Conservation (phyloP, 2,329 filamentous ascomycete species). For the Phyllosticta citribraziliensis region DNA sequence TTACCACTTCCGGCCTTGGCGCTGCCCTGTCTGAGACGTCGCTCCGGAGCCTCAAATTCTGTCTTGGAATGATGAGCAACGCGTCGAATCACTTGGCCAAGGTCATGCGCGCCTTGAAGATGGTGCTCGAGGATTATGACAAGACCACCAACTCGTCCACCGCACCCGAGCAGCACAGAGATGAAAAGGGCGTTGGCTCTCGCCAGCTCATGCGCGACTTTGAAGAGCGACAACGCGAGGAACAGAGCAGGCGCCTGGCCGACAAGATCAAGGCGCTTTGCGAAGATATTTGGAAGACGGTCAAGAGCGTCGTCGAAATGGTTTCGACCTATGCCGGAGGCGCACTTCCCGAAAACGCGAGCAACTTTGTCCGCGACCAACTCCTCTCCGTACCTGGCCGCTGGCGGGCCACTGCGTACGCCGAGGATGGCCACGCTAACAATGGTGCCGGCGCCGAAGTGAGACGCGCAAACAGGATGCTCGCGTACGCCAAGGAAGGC, state of each 20-base stretch:
- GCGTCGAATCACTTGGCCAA: conserved; percentile 73
- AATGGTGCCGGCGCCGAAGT: conserved; percentile 33
- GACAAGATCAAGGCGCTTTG: conserved; percentile 62
- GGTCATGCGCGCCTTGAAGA: conserved; percentile 63
- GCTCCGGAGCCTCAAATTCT: conserved; percentile 73
- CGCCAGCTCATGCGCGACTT: conserved; percentile 9
- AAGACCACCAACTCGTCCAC: conserved; percentile 25
- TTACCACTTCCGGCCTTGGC: conserved; percentile 82
- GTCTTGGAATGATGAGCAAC: conserved; percentile 67
- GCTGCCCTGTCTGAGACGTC: conserved; percentile 88
- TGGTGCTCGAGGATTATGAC: conserved; percentile 74
- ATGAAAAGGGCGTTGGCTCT: conserved; percentile 15
- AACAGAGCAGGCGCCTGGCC: conserved; percentile 49
- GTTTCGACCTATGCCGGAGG: conserved; percentile 89
- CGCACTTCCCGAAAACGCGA: conserved; percentile 79
- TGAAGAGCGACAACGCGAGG: conserved; percentile 2
- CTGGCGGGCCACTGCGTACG: conserved; percentile 49
- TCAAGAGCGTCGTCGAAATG: conserved; percentile 72
- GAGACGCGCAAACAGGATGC: conserved; percentile 59
- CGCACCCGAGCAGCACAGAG: conserved; percentile 13
- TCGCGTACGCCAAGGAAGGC: conserved; percentile 81
- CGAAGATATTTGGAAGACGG: conserved; percentile 38
- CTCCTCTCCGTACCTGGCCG: conserved; percentile 75
- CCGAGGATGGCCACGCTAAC: conserved; percentile 13
- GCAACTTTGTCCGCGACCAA: conserved; percentile 71